phyloP scores from a whole-genome alignment of 2,329 filamentous ascomycete species.

The Botryotinia convoluta region DNA sequence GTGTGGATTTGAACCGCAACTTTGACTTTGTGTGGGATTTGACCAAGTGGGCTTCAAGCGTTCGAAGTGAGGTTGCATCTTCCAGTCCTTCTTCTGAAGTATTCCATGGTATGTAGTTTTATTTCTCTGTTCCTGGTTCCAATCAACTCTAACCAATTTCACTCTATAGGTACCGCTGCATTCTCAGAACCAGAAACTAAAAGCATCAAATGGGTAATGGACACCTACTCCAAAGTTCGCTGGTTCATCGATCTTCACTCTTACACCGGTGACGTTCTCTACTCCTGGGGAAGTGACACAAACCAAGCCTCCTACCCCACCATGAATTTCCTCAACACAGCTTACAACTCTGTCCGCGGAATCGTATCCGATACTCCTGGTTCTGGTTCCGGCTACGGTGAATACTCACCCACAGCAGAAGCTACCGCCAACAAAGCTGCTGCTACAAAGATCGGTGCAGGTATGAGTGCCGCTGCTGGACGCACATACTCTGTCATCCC shows the following conservation, averaged over 20 bases:
- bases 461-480: conserved; percentile 43
- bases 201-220: conserved; percentile 52
- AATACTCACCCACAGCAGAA: conserved; percentile 46
- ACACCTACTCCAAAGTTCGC: conserved; percentile 48
- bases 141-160: neutral
- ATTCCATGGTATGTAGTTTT: conserved; percentile 41
- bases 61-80: conserved; percentile 43
- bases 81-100: conserved; percentile 28
- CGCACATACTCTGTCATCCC: conserved; percentile 43
- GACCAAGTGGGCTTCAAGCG: conserved; percentile 43
- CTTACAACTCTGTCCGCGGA: conserved; percentile 52
- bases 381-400: conserved; percentile 42
- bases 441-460: conserved; percentile 39
- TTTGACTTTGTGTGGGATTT: conserved; percentile 59
- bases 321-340: conserved; percentile 53
- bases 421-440: conserved; percentile 38
- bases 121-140: neutral
- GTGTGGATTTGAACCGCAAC: conserved; percentile 56
- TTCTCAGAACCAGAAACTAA: conserved; percentile 57
- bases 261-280: conserved; percentile 50
- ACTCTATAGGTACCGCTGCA: conserved; percentile 43
- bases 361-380: conserved; percentile 42
- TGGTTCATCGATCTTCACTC: conserved; percentile 62
- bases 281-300: conserved; percentile 57
- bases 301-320: conserved; percentile 45